Evolutionary conservation across 2,329 filamentous ascomycete species (phyloP).

Genomic region (Colletotrichum cuscutae): DNA sequence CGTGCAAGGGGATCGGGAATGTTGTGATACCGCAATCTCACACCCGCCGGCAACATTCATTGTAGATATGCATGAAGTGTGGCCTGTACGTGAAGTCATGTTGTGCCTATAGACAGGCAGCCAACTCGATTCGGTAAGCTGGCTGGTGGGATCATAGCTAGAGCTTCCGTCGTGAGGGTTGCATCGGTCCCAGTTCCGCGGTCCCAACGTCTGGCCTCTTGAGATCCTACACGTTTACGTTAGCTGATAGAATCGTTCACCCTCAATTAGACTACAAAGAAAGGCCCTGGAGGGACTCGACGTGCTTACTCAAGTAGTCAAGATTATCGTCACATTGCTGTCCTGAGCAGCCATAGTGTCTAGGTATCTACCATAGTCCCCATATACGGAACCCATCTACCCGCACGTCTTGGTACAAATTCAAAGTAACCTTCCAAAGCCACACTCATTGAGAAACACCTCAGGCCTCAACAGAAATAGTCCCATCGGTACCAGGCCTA

Average conservation of each 20-base stretch:
- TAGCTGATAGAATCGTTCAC: no score
- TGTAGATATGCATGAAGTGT: no score
- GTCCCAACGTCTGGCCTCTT: not conserved
- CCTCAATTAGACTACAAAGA: no score
- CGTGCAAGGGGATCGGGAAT: no score
- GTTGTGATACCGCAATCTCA: no score
- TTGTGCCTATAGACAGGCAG: no score
- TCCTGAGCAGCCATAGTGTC: not conserved
- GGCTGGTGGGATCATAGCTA: no score
- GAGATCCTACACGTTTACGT: no score
- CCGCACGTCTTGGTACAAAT: not conserved
- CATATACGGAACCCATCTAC: not conserved
- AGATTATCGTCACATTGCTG: not conserved
- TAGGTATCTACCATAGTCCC: not conserved
- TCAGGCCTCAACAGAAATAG: conserved; percentile 1
- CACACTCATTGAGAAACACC: not conserved
- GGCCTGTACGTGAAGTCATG: no score
- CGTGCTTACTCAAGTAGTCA: not conserved
- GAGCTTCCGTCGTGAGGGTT: not conserved
- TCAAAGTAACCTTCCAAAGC: not conserved
- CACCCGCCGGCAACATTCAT: no score
- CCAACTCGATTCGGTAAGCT: no score
- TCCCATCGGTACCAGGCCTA: conserved; percentile 27
- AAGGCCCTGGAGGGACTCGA: not conserved
- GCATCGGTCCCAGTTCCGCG: not conserved